Percentiles rank a stretch among this genome's conserved stretches.
These are phyloP conservation scores for Dioscorea dumetorum DNA, from an alignment of 106 monocot genomes.

Conservation along the genomic window DNA sequence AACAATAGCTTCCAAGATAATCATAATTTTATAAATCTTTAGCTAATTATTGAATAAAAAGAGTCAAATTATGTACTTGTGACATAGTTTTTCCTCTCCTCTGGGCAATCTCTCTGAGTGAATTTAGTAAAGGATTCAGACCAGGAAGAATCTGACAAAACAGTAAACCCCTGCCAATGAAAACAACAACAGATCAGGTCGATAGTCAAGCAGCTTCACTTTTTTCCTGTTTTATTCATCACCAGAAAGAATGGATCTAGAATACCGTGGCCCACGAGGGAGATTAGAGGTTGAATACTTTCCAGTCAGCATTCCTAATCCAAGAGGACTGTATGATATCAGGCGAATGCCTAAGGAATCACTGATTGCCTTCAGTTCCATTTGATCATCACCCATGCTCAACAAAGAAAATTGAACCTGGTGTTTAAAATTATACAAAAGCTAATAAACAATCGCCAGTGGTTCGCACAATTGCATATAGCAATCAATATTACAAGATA, in stretches of 20 bases:
- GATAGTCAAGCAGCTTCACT: background rate
- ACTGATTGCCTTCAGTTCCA: conserved; percentile 75
- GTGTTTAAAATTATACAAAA: conserved; percentile 4
- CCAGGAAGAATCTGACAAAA: conserved; percentile 93
- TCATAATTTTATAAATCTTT: background rate
- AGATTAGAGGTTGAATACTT: conserved; percentile 73
- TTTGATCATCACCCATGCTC: conserved; percentile 79
- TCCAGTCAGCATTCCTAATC: conserved; percentile 89
- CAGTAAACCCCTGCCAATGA: conserved; percentile 45
- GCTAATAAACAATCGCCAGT: background rate
- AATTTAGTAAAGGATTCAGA: conserved; percentile 53
- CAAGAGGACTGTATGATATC: conserved; percentile 97
- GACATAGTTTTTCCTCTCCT: conserved; percentile 66
- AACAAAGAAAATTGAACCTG: conserved; percentile 96
- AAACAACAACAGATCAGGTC: background rate
- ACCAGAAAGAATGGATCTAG: background rate
- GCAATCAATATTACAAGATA: background rate
- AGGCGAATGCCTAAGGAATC: conserved; percentile 77
- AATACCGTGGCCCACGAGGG: conserved; percentile 79
- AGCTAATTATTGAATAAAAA: too few relatives aligned
- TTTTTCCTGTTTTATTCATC: background rate
- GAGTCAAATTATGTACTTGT: conserved; percentile 35
- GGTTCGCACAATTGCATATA: background rate
- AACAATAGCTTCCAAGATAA: background rate
- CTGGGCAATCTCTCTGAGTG: conserved; percentile 47